These are phyloP conservation scores for Daldinia eschscholtzii DNA, from an alignment of 2,329 filamentous ascomycete species.

Conservation along the genomic window DNA sequence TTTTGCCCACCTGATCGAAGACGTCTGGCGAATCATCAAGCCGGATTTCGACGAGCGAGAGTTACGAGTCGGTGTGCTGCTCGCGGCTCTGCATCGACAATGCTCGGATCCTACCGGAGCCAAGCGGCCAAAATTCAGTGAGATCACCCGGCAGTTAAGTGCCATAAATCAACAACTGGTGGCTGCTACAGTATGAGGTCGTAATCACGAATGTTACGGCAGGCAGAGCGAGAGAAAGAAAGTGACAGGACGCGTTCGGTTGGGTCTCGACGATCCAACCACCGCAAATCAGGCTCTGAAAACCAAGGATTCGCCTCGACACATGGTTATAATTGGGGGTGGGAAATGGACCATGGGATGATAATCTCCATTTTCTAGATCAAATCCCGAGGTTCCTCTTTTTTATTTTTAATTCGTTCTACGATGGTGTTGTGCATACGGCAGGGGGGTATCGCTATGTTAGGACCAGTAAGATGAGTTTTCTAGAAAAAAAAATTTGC, in stretches of 20 bases:
- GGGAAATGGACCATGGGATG: slow-evolving; percentile 2
- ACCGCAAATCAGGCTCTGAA: slow-evolving; percentile 10
- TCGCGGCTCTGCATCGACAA: slow-evolving; percentile 49
- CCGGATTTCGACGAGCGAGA: slow-evolving; percentile 31
- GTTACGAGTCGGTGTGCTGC: slow-evolving; percentile 34
- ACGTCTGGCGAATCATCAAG: slow-evolving; percentile 56
- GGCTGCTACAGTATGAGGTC: slow-evolving; percentile 25
- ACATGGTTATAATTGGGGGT: neutral
- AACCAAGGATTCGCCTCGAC: neutral
- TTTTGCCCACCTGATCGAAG: slow-evolving; percentile 62
- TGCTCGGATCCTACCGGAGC: slow-evolving; percentile 49
- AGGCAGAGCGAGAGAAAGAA: neutral
- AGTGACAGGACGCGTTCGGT: slow-evolving; percentile 18
- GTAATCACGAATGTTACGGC: slow-evolving; percentile 34
- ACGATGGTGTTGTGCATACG: slow-evolving; percentile 22
- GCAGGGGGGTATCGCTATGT: slow-evolving; percentile 28
- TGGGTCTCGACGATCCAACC: slow-evolving; percentile 2
- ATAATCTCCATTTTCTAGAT: slow-evolving; percentile 2
- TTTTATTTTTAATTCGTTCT: neutral
- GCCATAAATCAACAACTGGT: slow-evolving; percentile 32
- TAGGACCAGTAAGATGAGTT: slow-evolving; percentile 1
- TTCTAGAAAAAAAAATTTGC: slow-evolving; percentile 18
- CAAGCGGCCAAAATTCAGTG: slow-evolving; percentile 53
- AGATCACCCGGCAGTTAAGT: slow-evolving; percentile 46
- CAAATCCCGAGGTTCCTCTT: neutral